Evolutionary conservation across 257 asterid species (phyloP), one percentile per base, ranked within the genome.

Genomic region (Primulina tabacum): DNA sequence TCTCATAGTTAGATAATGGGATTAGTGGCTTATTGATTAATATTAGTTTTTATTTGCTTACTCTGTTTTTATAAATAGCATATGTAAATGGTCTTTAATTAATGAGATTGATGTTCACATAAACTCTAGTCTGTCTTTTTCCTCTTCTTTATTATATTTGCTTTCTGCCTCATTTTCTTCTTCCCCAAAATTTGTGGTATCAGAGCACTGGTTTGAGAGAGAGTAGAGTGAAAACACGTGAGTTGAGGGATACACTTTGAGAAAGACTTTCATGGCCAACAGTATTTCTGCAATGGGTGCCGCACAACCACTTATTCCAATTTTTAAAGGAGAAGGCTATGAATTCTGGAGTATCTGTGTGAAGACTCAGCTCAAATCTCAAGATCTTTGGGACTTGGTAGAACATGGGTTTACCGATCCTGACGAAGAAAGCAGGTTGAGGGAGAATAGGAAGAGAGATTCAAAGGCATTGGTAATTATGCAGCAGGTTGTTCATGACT

Each of bases 361-460:
- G 60, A 60, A 60, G 10, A 59, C 68, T 37, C n/a, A 60, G 3
- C 74, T 70, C 10, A 60, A 60, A 60, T 70, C 68, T 33, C 68
- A 70, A 9, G 74, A 70, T 17, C 67, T 56, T 33, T 69, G 59
- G 66, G 73, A 33, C 58, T 37, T 70, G 66, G 74, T 60, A 18
- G 40, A 59, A 21, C 6, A 26, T 12, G 47, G 68, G 12, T 70
- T 1, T 9, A 18, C 7, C 2, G 74, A 40, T 24, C 12, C 28
- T 9, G 61, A 61, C 1, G 69, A 43, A 43, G 69, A 40, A 29
- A 62, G 30, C 2, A 70, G 33, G 0, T 18, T 61, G 69, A 12
- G 2, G 35, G 65, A 34, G 43, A 43, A 71, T 11, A 17, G 26
- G 33, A 29, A 43, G 17, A 71, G n/a, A 38, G 62, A 71, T 61